Conservation (phyloP, 208 protist genomes). For the Crithidia bombi region DNA sequence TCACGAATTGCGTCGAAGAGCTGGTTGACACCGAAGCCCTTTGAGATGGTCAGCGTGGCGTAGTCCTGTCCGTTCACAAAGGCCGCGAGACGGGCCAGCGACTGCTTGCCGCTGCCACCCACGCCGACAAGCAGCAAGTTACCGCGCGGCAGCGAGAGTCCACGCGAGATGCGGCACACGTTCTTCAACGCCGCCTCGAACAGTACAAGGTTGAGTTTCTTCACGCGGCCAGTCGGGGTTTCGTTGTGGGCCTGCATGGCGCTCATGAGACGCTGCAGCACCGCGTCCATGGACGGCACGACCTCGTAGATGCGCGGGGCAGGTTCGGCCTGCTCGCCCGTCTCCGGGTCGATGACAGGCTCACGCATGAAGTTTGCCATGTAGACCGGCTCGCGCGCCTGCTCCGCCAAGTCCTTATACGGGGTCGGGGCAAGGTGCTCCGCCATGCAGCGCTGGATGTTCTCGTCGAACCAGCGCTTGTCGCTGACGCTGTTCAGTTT, state of each 20-base stretch:
- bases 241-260: conserved; percentile 92
- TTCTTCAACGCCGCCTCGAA: conserved; percentile 96
- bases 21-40: conserved; percentile 94
- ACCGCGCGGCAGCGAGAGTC: conserved; percentile 91
- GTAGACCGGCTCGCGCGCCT: conserved; percentile 82
- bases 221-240: conserved; percentile 74
- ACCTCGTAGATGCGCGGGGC: conserved; percentile 96
- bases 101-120: conserved; percentile 94
- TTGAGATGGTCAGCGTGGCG: conserved; percentile 91
- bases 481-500: conserved; percentile 95
- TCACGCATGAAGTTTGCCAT: conserved; percentile 96
- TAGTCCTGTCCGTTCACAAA: conserved; percentile 91
- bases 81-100: conserved; percentile 88
- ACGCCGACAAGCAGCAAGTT: conserved; percentile 95
- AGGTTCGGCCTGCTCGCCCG: conserved; percentile 87
- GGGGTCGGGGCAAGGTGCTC: conserved; percentile 78
- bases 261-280: conserved; percentile 76
- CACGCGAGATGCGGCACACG: conserved; percentile 93
- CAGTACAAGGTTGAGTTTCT: conserved; percentile 94
- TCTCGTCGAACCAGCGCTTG: conserved; percentile 96
- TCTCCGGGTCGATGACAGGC: conserved; percentile 89
- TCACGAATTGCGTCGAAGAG: conserved; percentile 94
- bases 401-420: conserved; percentile 84
- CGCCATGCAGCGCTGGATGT: conserved; percentile 84
- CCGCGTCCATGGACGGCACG: conserved; percentile 80